These are phyloP conservation scores for Gossypioides kirkii DNA, from an alignment of 345 rosid genomes.

Conservation along the genomic window DNA sequence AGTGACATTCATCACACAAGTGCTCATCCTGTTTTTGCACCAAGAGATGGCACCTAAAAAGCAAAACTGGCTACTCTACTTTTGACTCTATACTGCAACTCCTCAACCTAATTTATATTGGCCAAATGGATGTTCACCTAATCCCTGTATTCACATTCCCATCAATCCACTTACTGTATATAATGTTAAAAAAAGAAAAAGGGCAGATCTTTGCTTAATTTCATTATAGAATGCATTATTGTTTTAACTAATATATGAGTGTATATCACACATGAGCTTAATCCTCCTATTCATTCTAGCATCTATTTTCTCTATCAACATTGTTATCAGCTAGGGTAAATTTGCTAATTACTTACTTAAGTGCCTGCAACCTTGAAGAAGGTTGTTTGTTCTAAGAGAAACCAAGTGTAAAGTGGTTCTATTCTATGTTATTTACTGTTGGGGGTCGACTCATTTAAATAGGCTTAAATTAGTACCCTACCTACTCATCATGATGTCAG, in stretches of 20 bases:
- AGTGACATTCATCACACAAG: not conserved
- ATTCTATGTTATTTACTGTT: too few relatives aligned
- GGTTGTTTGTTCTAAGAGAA: not conserved
- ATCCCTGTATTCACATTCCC: slow-evolving; percentile 17
- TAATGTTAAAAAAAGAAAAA: slow-evolving; percentile 26
- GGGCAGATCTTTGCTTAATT: slow-evolving; percentile 28
- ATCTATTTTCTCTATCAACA: not conserved
- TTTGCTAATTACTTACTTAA: not conserved
- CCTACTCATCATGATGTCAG: too few relatives aligned
- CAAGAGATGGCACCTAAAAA: slow-evolving; percentile 20
- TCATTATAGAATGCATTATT: slow-evolving; percentile 16
- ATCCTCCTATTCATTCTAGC: too few relatives aligned
- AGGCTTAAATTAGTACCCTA: too few relatives aligned
- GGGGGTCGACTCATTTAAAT: too few relatives aligned
- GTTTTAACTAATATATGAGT: slow-evolving; percentile 10
- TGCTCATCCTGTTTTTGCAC: slow-evolving; percentile 13
- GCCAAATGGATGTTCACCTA: slow-evolving; percentile 44
- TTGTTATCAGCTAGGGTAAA: not conserved
- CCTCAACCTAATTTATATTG: slow-evolving; percentile 21
- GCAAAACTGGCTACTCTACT: slow-evolving; percentile 19
- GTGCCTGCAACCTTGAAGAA: not conserved
- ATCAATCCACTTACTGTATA: slow-evolving; percentile 25
- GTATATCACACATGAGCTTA: too few relatives aligned
- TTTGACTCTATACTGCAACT: slow-evolving; percentile 13
- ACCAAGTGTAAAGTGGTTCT: not conserved